phyloP scores from a whole-genome alignment of 257 asterid genomes.

The Primulina huaijiensis region DNA sequence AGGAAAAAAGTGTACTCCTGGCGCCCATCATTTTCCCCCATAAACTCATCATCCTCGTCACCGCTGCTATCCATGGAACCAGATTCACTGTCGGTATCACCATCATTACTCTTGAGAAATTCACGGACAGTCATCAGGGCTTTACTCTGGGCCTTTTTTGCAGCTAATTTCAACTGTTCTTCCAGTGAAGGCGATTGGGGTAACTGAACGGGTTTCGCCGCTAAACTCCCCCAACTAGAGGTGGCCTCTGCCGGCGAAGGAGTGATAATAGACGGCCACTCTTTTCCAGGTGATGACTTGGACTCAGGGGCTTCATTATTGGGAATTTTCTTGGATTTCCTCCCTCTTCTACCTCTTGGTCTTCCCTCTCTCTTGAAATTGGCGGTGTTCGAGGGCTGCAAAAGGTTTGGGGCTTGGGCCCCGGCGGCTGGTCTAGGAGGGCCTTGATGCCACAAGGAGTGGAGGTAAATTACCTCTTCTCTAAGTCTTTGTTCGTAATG shows the following conservation, averaged over 20 bases:
- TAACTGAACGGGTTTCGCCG: slow-evolving; percentile 19
- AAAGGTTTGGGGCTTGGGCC: slow-evolving; percentile 17
- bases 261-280: slow-evolving; percentile 57
- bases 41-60: slow-evolving; percentile 41
- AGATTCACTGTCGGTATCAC: slow-evolving; percentile 22
- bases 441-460: slow-evolving; percentile 69
- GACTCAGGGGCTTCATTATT: slow-evolving; percentile 18
- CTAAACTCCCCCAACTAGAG: slow-evolving; percentile 33
- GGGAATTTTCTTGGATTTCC: slow-evolving; percentile 14
- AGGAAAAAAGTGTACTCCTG: slow-evolving; percentile 38
- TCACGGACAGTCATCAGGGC: slow-evolving; percentile 39
- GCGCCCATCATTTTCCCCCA: slow-evolving; percentile 35
- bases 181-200: slow-evolving; percentile 35
- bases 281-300: slow-evolving; percentile 33
- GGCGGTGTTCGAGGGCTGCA: slow-evolving; percentile 33
- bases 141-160: slow-evolving; percentile 39
- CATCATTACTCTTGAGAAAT: slow-evolving; percentile 29
- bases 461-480: slow-evolving; percentile 70
- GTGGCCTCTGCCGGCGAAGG: slow-evolving; percentile 34
- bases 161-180: slow-evolving; percentile 30
- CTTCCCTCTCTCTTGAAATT: slow-evolving; percentile 35
- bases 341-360: background rate
- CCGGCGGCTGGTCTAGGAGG: slow-evolving; percentile 44
- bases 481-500: slow-evolving; percentile 42
- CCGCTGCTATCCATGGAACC: slow-evolving; percentile 35